Evolutionary conservation across 495 filamentous ascomycete genomes (phyloP).

Genomic region (Neurospora sp.): DNA sequence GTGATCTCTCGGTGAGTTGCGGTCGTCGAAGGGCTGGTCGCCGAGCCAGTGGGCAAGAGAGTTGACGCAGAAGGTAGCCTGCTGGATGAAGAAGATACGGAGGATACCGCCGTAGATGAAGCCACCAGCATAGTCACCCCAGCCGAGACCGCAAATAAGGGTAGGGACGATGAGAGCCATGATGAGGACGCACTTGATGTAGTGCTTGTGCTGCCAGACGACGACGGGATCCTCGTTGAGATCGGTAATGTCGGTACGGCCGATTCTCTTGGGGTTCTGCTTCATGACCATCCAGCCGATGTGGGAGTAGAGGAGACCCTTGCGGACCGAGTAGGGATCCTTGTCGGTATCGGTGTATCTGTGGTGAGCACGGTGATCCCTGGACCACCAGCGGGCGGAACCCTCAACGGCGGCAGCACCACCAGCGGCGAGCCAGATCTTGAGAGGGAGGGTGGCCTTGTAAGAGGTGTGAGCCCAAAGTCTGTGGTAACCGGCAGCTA

Average conservation of each 20-base stretch:
- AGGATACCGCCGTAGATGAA: slow-evolving; percentile 94
- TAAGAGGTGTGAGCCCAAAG: slow-evolving; percentile 95
- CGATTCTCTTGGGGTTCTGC: slow-evolving; percentile 87
- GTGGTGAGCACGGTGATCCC: slow-evolving; percentile 95
- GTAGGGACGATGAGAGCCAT: slow-evolving; percentile 84
- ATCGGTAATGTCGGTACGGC: slow-evolving; percentile 93
- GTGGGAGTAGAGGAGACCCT: slow-evolving; percentile 93
- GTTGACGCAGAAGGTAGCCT: slow-evolving; percentile 99
- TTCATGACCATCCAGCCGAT: slow-evolving; percentile 91
- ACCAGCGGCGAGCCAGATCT: slow-evolving; percentile 83
- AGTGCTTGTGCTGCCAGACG: slow-evolving; percentile 90
- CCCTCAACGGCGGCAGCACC: slow-evolving; percentile 95
- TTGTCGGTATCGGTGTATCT: slow-evolving; percentile 98
- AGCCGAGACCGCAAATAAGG: slow-evolving; percentile 73
- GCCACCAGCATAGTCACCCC: slow-evolving; percentile 84
- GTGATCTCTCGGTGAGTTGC: slow-evolving; percentile 95
- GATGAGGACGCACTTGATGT: slow-evolving; percentile 75
- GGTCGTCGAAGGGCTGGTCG: slow-evolving; percentile 98
- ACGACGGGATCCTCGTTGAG: slow-evolving; percentile 93
- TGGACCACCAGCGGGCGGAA: slow-evolving; percentile 94
- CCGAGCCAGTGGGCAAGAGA: slow-evolving; percentile 98
- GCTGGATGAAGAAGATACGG: slow-evolving; percentile 88
- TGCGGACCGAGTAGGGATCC: slow-evolving; percentile 97
- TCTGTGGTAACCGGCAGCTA: slow-evolving; percentile 63
- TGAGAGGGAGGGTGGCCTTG: slow-evolving; percentile 77